Evolutionary conservation across 805 yeast genomes (phyloP), one percentile per base, ranked within the genome.

Genomic region (Candida takata): DNA sequence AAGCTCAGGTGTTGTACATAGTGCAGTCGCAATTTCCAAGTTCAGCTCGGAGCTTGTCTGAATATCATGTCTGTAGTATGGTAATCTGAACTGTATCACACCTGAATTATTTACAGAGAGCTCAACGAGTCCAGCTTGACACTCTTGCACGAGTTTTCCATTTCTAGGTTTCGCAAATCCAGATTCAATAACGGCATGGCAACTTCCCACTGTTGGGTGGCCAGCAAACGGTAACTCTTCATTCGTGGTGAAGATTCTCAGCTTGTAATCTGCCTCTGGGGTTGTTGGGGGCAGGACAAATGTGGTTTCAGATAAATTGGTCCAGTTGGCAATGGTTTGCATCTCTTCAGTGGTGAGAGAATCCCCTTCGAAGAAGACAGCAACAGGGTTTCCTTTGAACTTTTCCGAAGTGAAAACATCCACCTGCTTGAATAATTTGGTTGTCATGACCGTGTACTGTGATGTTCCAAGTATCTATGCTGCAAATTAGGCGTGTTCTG

Each of bases 221-320:
- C 83, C 82, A 2, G 83, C 81, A 58, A 75, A 76, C 7, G 78
- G 77, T 17, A 76, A 48, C 44, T 76, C 81, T 3, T 30, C 27
- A 3, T 27, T 42, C 2, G 76, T 70, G 0, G 70, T 60, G 48
- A 73, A 75, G 4, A 76, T 75, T 23, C 78, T 56, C 6, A 74
- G 54, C 36, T 51, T 58, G 51, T 74, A 76, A 48, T 70, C 71
- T 5, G 71, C 72, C 6, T 48, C 46, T 1, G 49, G 36, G 8
- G 41, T 42, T 0, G 68, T 60, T 6, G 76, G 65, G 19, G 62
- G 64, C 30, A 60, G 50, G 8, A 75, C 56, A 44, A 75, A 75
- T 0, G 77, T 69, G 1, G 81, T 72, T 41, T 76, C 82, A 1
- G 80, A 72, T 19, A 75, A 54, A 44, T 76, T 76, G 13, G 78